These are phyloP conservation scores for Russula griseocarnosa DNA, from an alignment of 768 basidiomycete species.

Conservation along the genomic window DNA sequence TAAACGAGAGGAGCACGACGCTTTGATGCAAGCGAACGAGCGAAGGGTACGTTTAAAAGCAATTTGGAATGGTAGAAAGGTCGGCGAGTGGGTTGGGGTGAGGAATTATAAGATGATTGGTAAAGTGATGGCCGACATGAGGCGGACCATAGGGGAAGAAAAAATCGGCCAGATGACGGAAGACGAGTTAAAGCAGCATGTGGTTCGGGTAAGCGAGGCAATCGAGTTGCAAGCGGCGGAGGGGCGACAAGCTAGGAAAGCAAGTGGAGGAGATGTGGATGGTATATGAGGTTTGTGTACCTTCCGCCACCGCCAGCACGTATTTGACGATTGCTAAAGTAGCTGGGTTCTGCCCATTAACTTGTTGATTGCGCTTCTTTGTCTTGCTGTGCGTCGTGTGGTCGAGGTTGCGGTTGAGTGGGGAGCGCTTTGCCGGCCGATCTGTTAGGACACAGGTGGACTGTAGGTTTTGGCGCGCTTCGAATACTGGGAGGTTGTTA, in stretches of 20 bases:
- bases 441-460: no score
- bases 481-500: no score
- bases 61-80: conserved; percentile 46
- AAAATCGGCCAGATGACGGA: conserved; percentile 35
- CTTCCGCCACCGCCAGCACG: neutral
- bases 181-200: conserved; percentile 22
- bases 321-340: neutral
- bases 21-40: conserved; percentile 33
- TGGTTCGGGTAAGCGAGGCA: conserved; percentile 4
- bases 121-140: conserved; percentile 49
- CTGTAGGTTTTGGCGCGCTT: no score
- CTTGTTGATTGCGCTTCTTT: no score
- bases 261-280: neutral
- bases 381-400: no score
- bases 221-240: neutral
- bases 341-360: no score
- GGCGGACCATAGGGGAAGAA: conserved; percentile 44
- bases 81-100: conserved; percentile 51
- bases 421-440: no score
- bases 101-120: conserved; percentile 47
- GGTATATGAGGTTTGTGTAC: neutral
- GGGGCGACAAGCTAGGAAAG: neutral
- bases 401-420: no score
- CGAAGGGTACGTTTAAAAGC: conserved; percentile 39
- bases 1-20: conserved; percentile 48